A percentile compares a stretch with the other conserved stretches of the same genome.
phyloP scores from a whole-genome alignment of 345 rosid species.

The Sisymbrium altissimum region DNA sequence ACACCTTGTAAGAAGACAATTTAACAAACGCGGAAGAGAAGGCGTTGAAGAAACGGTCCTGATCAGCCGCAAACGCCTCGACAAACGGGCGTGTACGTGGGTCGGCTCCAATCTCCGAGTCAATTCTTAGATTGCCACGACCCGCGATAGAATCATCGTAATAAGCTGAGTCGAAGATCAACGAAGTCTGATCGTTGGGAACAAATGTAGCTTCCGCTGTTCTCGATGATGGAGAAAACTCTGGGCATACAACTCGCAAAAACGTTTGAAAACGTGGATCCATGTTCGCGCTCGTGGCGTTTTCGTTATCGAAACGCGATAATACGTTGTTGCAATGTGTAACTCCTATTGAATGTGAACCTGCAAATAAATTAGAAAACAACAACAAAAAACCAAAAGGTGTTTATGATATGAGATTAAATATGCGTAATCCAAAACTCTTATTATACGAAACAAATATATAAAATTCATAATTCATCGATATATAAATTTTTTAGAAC shows the following conservation, averaged over 20 bases:
- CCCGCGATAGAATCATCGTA: constrained; percentile 36
- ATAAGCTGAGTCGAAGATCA: constrained; percentile 39
- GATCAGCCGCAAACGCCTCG: constrained; percentile 37
- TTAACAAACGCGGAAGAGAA: constrained; percentile 47
- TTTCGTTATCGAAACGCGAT: constrained; percentile 24
- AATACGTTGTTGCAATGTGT: constrained; percentile 41
- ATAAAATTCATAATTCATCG: background rate
- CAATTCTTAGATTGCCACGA: constrained; percentile 39
- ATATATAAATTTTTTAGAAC: background rate
- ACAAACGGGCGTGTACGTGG: constrained; percentile 37
- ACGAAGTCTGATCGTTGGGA: constrained; percentile 38
- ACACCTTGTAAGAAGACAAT: constrained; percentile 34
- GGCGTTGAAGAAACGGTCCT: constrained; percentile 35
- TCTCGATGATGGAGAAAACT: constrained; percentile 17
- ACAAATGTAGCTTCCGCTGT: constrained; percentile 38
- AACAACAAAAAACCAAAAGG: background rate
- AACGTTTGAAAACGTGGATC: constrained; percentile 39
- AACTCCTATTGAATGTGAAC: constrained; percentile 44
- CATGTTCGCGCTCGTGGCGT: constrained; percentile 23
- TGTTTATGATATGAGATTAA: background rate
- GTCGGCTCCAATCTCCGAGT: constrained; percentile 39
- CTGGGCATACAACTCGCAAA: constrained; percentile 32
- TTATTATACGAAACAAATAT: background rate
- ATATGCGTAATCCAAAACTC: background rate
- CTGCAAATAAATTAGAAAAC: constrained; percentile 14